Conservation (phyloP, 495 filamentous ascomycete species). For the Aeminium ludgeri region DNA sequence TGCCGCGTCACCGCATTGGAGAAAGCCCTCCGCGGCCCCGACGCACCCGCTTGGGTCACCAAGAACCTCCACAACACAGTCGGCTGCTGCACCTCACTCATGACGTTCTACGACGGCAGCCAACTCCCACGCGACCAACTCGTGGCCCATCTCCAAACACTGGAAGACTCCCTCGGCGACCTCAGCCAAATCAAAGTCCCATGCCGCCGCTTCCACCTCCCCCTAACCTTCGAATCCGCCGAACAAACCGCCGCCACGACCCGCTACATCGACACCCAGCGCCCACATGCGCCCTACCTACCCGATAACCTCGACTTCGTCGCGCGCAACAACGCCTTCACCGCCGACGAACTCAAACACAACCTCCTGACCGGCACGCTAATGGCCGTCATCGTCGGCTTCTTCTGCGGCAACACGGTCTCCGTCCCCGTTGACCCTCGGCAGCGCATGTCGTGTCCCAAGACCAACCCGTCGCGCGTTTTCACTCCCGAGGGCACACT, state of each 20-base stretch:
- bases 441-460: conserved; percentile 35
- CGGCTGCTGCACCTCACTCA: conserved; percentile 32
- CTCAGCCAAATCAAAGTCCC: conserved; percentile 30
- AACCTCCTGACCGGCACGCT: conserved; percentile 33
- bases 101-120: conserved; percentile 32
- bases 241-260: conserved; percentile 32
- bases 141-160: conserved; percentile 18
- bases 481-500: conserved; percentile 41
- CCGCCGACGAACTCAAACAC: conserved; percentile 28
- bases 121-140: conserved; percentile 24
- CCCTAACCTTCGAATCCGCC: conserved; percentile 36
- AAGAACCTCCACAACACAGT: conserved; percentile 30
- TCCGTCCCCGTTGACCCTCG: conserved; percentile 40
- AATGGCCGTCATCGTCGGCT: conserved; percentile 39
- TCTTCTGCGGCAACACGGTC: conserved; percentile 38
- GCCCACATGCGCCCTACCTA: conserved; percentile 40
- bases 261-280: conserved; percentile 41
- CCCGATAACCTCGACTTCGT: conserved; percentile 42
- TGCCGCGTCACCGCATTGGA: conserved; percentile 34
- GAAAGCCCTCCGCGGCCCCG: conserved; percentile 24
- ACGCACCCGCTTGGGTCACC: conserved; percentile 23
- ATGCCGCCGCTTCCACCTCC: conserved; percentile 35
- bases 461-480: conserved; percentile 41
- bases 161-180: conserved; percentile 23
- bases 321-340: conserved; percentile 40